Evolutionary conservation across 768 basidiomycete genomes (phyloP), one percentile per base, ranked within the genome.

Genomic region (Postia placenta): DNA sequence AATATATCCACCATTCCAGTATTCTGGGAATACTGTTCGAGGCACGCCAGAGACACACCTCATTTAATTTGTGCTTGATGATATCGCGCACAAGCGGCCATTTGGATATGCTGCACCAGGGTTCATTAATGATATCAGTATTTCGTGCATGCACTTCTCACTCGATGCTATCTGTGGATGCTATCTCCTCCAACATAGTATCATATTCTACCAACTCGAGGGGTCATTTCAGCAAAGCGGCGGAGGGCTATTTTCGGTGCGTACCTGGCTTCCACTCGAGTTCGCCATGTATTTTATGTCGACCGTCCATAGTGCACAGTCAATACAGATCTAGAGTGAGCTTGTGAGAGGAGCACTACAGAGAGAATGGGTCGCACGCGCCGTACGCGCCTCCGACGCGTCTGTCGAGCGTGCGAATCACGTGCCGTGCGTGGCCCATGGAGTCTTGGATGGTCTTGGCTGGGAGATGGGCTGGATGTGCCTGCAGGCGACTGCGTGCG

Each of bases 71-170:
- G 62, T 74, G 63, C 63, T 89, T 90, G 63, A 92, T 79, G 47
- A 80, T 78, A 59, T 83, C 75, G 33, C 86, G 79, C 38, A 92
- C 71, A 35, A 72, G 65, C 17, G 71, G 57, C 91, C 90, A 93
- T 60, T 87, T 83, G 57, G 71, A 69, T 58, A 85, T 85, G 47
- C 40, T 27, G 36, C 28, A 36, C 50, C 41, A 35, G 51, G 25
- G 12, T n/a, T 4, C 20, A n/a, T 30, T 27, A 36, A 3, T n/a
- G 28, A 27, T 15, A 33, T 33, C 30, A 33, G 15, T n/a, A n/a
- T n/a, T 7, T 33, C 15, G 30, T 33, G 9, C 30, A 33, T 7
- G 30, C 7, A 33, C 30, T n/a, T n/a, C 78, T 53, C 63, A 87
- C 80, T 85, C 75, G 54, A 85, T 65, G 33, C 67, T 62, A 65